Base-by-base conservation (phyloP, 305 asterid genomes). In the Withania somnifera region DNA sequence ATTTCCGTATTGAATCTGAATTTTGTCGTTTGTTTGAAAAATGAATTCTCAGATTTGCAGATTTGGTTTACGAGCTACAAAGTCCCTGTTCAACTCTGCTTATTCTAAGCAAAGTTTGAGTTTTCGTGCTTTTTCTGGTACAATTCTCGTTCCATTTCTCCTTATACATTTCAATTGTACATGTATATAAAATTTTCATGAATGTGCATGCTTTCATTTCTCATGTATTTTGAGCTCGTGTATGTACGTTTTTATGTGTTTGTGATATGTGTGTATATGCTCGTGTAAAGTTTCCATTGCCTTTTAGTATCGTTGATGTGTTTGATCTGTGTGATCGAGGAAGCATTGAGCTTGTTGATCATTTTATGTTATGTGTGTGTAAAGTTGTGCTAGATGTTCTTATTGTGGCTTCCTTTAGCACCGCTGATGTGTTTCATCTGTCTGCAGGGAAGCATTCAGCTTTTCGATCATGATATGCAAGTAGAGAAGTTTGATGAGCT, bases 1-100 rank as follows among this genome's bases (percentile, higher is more conserved):
- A 8, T 17, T 64, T 19, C 19, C 75, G 36, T 22, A 47, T 80
- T 24, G 76, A 67, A 63, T 32, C 64, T 5, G 63, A 26, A 28
- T 26, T 26, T 26, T 56, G 15, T 36, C 7, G 24, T 30, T 60
- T 26, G 45, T 34, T 50, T 75, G 26, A 19, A 88, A 87, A 73
- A 95, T 94, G 99, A 93, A 92, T 91, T 89, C 97, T 83, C 98
- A 90, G 84, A 87, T 93, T 79, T 80, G 84, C 90, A 93, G 97
- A 95, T 94, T 97, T 58, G 63, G 82, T 38, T 84, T 90, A 24
- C 81, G 85, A 77, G 85, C 85, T 20, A 95, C 97, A n/a, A 90
- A 93, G 86, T 87, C 91, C 42, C 64, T 95, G 77, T 83, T 92
- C 52, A 82, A 88, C 42, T 89, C 97, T n/a, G 90, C 92, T 83